Evolutionary conservation across 257 asterid species (phyloP), one percentile per base, ranked within the genome.

Genomic region (Solanum raphanifolium): DNA sequence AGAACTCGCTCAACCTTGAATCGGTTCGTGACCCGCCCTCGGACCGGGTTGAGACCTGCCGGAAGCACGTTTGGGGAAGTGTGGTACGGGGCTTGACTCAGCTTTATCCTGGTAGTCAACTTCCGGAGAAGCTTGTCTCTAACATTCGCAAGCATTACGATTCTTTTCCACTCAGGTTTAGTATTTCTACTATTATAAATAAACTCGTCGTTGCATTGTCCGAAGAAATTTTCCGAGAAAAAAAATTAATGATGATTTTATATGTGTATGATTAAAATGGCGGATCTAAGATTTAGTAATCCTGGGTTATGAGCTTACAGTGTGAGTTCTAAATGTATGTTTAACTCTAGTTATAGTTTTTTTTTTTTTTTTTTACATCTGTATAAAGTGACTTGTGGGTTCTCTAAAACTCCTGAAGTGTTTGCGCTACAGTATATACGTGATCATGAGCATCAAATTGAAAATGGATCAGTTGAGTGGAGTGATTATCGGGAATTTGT

Each of bases 101-200:
- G 95, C 91, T 97, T 89, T 95, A 97, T 90, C 99, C 99, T 0
- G 99, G 99, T 36, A 93, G 98, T 86, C 99, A 97, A 85, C 95
- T 97, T 2, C 99, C 99, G 1, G 99, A 97, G 91, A 97, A 94
- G 91, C 93, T 97, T 88, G 98, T 95, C 84, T 93, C 98, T 71
- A 97, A 96, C 90, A 94, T 97, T 36, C 96, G 98, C 85, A 96
- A 94, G 94, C 99, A 97, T 92, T 97, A 94, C 91, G 99, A 97
- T 86, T 95, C 99, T 36, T 91, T 97, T 10, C 99, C 99, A 31
- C 92, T 95, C 92, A 97, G 99, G 98, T 96, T 79, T 86, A 71
- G 43, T 8, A 9, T 55, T 66, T 66, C 43, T 23, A 23, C 87
- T 75, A 8, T 38, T 35, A 13, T 35, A 1, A 74, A 5, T 74